phyloP scores from a whole-genome alignment of 805 yeast species.

The Myxozyma lipomycoides region DNA sequence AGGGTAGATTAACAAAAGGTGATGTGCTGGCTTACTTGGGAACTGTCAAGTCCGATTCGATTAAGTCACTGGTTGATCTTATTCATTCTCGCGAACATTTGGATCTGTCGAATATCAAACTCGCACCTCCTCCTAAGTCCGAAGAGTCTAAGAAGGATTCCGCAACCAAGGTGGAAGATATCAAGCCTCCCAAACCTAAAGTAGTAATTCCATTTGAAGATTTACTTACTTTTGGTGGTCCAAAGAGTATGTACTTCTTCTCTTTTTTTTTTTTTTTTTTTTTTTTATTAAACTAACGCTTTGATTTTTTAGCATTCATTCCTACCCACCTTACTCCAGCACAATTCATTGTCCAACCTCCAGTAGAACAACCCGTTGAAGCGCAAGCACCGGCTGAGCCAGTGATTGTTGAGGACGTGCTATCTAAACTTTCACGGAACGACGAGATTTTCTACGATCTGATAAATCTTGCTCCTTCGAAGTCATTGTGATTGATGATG shows the following conservation, averaged over 20 bases:
- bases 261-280: neutral
- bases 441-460: slow-evolving; percentile 26
- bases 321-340: slow-evolving; percentile 23
- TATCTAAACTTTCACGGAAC: slow-evolving; percentile 11
- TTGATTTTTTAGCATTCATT: slow-evolving; percentile 9
- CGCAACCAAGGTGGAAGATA: slow-evolving; percentile 19
- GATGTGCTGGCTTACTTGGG: slow-evolving; percentile 87
- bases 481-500: slow-evolving; percentile 10
- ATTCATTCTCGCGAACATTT: slow-evolving; percentile 56
- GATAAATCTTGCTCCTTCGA: slow-evolving; percentile 38
- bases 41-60: slow-evolving; percentile 55
- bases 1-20: slow-evolving; percentile 83
- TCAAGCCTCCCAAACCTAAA: slow-evolving; percentile 27
- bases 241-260: slow-evolving; percentile 13
- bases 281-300: neutral
- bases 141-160: slow-evolving; percentile 22
- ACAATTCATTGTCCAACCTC: slow-evolving; percentile 9
- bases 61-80: slow-evolving; percentile 51
- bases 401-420: slow-evolving; percentile 2
- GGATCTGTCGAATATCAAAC: slow-evolving; percentile 63
- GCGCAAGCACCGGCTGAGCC: neutral
- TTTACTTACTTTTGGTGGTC: slow-evolving; percentile 24
- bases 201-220: slow-evolving; percentile 25
- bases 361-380: slow-evolving; percentile 2
- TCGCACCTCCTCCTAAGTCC: slow-evolving; percentile 34